These are phyloP conservation scores for Sphaceloma murrayae DNA, from an alignment of 2,329 filamentous ascomycete species.

Conservation along the genomic window DNA sequence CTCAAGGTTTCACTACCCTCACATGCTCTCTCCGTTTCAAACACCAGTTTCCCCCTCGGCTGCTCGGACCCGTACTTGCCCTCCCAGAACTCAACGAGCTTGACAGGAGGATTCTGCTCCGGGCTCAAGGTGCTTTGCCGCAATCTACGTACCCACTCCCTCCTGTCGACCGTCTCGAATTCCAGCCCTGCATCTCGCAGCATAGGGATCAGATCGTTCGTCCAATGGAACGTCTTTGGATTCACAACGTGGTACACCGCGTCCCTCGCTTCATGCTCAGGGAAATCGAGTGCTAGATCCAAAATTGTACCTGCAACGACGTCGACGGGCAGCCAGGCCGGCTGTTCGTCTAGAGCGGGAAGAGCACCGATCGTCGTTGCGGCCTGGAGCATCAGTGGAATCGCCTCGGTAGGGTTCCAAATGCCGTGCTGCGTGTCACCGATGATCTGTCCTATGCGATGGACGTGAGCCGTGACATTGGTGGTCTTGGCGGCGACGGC, in stretches of 20 bases:
- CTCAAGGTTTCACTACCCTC: too few relatives aligned
- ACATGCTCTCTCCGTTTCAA: constrained; percentile 39
- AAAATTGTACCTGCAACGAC: constrained; percentile 32
- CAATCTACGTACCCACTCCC: constrained; percentile 40
- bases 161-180: constrained; percentile 36
- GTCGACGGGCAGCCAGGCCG: constrained; percentile 38
- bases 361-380: constrained; percentile 40
- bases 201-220: constrained; percentile 43
- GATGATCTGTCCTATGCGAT: constrained; percentile 38
- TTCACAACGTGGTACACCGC: constrained; percentile 39
- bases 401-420: constrained; percentile 44
- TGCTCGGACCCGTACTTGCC: constrained; percentile 30
- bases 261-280: constrained; percentile 18
- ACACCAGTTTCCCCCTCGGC: constrained; percentile 39
- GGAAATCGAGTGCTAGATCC: constrained; percentile 22
- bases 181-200: constrained; percentile 38
- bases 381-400: constrained; percentile 41
- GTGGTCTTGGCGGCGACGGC: constrained; percentile 26
- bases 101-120: constrained; percentile 24
- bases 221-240: constrained; percentile 43
- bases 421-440: constrained; percentile 38
- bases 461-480: constrained; percentile 22
- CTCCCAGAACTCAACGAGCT: constrained; percentile 27
- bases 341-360: constrained; percentile 33
- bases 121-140: constrained; percentile 37